Conservation (phyloP, 805 yeast species). For the Spathaspora gorwiae region DNA sequence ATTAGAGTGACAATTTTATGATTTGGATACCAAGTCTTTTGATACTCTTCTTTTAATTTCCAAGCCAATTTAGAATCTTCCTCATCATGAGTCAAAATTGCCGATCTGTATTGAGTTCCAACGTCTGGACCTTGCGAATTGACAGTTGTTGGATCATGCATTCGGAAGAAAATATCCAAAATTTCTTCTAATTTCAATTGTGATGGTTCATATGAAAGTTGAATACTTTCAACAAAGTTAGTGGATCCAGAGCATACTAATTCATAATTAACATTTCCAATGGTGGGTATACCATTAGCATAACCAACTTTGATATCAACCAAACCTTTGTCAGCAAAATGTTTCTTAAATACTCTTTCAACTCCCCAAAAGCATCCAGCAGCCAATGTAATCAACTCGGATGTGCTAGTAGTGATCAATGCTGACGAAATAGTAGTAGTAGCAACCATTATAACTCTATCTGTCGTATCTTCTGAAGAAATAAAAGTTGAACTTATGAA, state of each 20-base stretch:
- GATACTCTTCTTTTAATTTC: constrained; percentile 48
- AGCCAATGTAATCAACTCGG: constrained; percentile 40
- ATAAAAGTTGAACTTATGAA: no score
- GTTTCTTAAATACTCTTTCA: constrained; percentile 74
- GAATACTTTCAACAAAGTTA: constrained; percentile 74
- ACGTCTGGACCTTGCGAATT: constrained; percentile 82
- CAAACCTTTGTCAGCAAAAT: constrained; percentile 60
- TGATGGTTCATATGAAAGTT: constrained; percentile 75
- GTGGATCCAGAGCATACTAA: constrained; percentile 77
- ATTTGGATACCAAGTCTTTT: constrained; percentile 71
- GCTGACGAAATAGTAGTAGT: constrained; percentile 28
- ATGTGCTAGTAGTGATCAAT: constrained; percentile 27
- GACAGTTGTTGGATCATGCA: constrained; percentile 89
- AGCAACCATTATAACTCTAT: neutral
- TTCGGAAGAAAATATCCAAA: constrained; percentile 78
- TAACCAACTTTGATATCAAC: constrained; percentile 83
- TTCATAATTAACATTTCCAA: constrained; percentile 44
- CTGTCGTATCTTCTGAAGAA: no score
- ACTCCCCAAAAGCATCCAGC: constrained; percentile 86
- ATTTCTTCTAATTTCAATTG: constrained; percentile 55
- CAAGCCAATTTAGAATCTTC: constrained; percentile 45
- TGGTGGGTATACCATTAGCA: constrained; percentile 73
- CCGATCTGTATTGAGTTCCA: constrained; percentile 91
- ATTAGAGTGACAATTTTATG: constrained; percentile 66
- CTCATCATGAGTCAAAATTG: constrained; percentile 60